Evolutionary conservation across 148 eudicot species (phyloP).

Genomic region (Rhododendron henanense): DNA sequence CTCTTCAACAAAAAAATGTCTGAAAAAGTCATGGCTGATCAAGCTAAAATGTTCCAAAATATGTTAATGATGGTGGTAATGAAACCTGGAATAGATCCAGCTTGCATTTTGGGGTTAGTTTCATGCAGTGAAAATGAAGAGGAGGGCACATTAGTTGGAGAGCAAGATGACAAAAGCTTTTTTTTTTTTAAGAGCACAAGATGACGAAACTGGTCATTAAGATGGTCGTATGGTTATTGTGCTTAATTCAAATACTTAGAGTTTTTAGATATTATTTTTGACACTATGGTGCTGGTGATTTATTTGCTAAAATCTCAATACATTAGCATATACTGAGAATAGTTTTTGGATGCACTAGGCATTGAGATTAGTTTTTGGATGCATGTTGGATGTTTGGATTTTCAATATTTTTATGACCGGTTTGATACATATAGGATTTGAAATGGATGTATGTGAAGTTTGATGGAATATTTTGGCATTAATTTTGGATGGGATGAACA

Average conservation of each 20-base stretch:
- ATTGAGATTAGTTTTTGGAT: background rate
- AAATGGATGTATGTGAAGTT: no score
- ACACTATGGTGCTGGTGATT: background rate
- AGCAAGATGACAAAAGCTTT: background rate
- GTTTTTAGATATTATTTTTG: background rate
- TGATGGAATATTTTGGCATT: no score
- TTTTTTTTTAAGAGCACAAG: no score
- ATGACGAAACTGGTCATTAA: no score
- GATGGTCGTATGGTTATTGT: no score
- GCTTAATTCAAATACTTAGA: background rate
- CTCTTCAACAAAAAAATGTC: background rate
- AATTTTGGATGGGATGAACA: no score
- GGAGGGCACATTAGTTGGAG: background rate
- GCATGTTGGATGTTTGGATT: background rate
- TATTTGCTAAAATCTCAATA: background rate
- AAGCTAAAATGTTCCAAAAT: background rate
- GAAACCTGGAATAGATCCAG: background rate
- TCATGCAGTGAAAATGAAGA: background rate
- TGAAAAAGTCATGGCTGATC: background rate
- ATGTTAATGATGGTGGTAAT: background rate
- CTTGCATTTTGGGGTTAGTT: background rate
- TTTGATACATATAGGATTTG: no score
- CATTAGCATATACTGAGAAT: background rate
- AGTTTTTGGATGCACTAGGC: background rate
- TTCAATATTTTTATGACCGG: no score